Evolutionary conservation across 2,329 filamentous ascomycete species (phyloP).

Genomic region (Balansia obtecta): DNA sequence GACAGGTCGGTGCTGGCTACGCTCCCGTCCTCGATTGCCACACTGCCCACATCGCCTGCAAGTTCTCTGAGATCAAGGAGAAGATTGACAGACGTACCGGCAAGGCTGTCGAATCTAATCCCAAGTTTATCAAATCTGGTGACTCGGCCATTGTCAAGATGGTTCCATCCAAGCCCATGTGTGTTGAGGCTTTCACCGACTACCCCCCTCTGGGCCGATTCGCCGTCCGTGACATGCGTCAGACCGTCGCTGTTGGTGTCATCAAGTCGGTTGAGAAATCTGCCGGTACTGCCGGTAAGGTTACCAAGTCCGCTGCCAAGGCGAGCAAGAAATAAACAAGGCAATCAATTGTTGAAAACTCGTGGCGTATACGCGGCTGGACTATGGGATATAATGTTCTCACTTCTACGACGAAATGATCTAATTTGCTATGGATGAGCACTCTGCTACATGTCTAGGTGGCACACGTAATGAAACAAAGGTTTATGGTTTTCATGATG

Average conservation of each 20-base stretch:
- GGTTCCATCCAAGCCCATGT: slow-evolving; percentile 99
- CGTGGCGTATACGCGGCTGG: slow-evolving; percentile 15
- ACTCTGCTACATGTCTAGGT: slow-evolving; percentile 26
- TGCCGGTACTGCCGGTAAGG: slow-evolving; percentile 45
- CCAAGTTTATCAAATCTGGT: slow-evolving; percentile 99
- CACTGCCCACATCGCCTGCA: slow-evolving; percentile 99
- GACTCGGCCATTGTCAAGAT: slow-evolving; percentile 99
- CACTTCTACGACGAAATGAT: slow-evolving; percentile 35
- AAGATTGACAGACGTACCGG: slow-evolving; percentile 99
- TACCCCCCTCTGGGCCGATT: slow-evolving; percentile 99
- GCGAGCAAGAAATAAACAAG: slow-evolving; percentile 58
- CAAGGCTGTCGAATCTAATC: slow-evolving; percentile 81
- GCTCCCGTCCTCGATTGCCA: slow-evolving; percentile 99
- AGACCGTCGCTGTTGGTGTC: slow-evolving; percentile 86
- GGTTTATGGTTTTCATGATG: slow-evolving; percentile 17
- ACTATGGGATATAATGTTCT: slow-evolving; percentile 20
- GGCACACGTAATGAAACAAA: slow-evolving; percentile 30
- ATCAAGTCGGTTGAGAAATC: slow-evolving; percentile 77
- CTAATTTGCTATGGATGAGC: slow-evolving; percentile 31
- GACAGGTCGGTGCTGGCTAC: slow-evolving; percentile 98
- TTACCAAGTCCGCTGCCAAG: slow-evolving; percentile 62
- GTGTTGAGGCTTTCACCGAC: slow-evolving; percentile 99
- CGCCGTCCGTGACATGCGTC: slow-evolving; percentile 97
- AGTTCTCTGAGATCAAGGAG: slow-evolving; percentile 98
- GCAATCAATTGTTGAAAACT: slow-evolving; percentile 10